Evolutionary conservation across 192 early-diverging fungal genomes (phyloP).

Genomic region (Backusella macrospora): DNA sequence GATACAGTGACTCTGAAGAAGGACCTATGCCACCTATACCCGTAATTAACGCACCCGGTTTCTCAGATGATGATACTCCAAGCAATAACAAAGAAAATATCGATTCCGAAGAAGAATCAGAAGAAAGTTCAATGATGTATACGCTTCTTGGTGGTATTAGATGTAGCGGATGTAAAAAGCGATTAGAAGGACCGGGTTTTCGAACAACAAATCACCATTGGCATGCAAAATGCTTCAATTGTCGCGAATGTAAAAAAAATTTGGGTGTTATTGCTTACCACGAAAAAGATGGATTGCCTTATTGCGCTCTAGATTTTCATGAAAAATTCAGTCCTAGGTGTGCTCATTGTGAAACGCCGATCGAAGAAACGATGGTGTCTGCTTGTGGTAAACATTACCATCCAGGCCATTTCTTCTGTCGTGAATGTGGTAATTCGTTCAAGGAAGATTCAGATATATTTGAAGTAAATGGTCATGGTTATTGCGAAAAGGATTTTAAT

Average conservation of each 20-base stretch:
- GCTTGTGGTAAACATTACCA: conserved; percentile 61
- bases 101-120: background rate
- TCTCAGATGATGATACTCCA: background rate
- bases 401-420: conserved; percentile 61
- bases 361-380: conserved; percentile 49
- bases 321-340: conserved; percentile 57
- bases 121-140: background rate
- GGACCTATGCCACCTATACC: conserved; percentile 13
- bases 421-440: conserved; percentile 58
- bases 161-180: conserved; percentile 50
- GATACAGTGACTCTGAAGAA: background rate
- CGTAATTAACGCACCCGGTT: background rate
- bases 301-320: conserved; percentile 59
- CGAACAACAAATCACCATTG: conserved; percentile 57
- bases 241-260: conserved; percentile 43
- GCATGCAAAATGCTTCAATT: conserved; percentile 59
- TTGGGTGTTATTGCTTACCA: conserved; percentile 57
- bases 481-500: conserved; percentile 61
- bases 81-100: background rate
- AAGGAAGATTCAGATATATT: conserved; percentile 50
- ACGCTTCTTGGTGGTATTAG: conserved; percentile 19
- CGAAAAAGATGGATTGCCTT: conserved; percentile 57
- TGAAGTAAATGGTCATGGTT: conserved; percentile 56
- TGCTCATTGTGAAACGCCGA: conserved; percentile 58
- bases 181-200: conserved; percentile 48